Base-by-base conservation (phyloP, 108 stramenopile species). In the Poteriospumella lacustris region DNA sequence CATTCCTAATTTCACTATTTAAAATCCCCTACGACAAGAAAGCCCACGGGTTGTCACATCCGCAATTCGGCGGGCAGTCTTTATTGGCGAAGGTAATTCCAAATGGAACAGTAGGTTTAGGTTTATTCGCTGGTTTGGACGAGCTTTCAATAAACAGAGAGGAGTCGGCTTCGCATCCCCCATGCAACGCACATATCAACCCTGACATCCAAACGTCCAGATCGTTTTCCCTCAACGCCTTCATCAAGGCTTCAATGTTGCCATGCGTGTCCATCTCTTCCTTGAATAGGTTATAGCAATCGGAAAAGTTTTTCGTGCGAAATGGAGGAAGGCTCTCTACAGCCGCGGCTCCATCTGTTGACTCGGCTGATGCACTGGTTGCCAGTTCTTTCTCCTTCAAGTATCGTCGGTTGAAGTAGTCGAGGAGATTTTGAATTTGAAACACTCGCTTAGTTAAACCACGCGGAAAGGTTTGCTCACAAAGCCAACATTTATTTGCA, bases 201-300 rank as follows among this genome's bases (percentile, higher is more conserved):
- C 60, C 60, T 34, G 29, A 31, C 60, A 64, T 64, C 60, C 60
- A 64, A 24, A 64, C 60, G 28, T 64, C 60, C 15, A 64, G 5
- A 24, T 64, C 60, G 31, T 12, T 64, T 31, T 64, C 31, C 36
- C 36, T 64, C 5, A 64, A 64, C 36, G 28, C 60, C 24, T 19
- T 31, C 31, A 9, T 24, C 29, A 64, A 34, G 29, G 28, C 24
- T 34, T 64, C 60, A 64, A 9, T 34, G 28, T 3, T 3, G 9
- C 12, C 3, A 64, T 33, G 33, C 28, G 28, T 34, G 5, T 3
- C 3, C 3, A 64, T 19, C 60, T 34, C 28, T 24, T 34, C 5
- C 31, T 64, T 64, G 36, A 34, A 64, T 31, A 26, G 15, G 3
- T 3, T 24, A 33, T 64, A 64, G 36, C 60, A 64, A 31, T 33